Evolutionary conservation across 2,329 filamentous ascomycete species (phyloP), one percentile per base, ranked within the genome.

Genomic region (Diaporthe helianthi): DNA sequence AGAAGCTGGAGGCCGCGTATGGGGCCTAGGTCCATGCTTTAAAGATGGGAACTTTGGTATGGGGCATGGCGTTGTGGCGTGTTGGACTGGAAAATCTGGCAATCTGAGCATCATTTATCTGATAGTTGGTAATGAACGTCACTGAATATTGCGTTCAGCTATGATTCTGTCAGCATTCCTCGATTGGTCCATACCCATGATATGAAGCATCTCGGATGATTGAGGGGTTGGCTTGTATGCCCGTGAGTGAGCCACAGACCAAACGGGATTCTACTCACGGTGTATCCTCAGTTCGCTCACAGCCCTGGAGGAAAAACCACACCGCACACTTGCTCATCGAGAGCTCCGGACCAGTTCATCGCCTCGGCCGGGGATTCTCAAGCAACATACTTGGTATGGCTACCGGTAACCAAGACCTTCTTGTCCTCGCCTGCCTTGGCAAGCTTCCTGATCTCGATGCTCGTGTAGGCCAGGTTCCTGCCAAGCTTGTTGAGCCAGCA

Each of bases 401-500:
- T 72, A 10, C 71, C 72, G 17, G 72, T 73, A 17, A 71, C 60
- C 46, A 73, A 19, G 17, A 73, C 69, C 52, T 65, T 68, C 54
- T 55, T 69, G 24, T 67, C 68, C 41, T 47, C 68, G 4, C 65
- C 64, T 12, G 71, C 67, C 29, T 63, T 53, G 12, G 36, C 83
- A 6, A 90, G 79, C 80, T 89, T 92, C 72, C 81, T 86, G 65
- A 93, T 92, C 73, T 85, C 84, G 47, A 91, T 83, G 10, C 83
- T 87, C 4, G 91, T 92, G 76, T 92, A 93, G 0, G 88, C 91
- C 76, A 94, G 76, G 47, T 85, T 89, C 9, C 87, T 85, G 0
- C 92, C 92, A 2, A 92, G 88, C 73, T 88, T 90, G 72, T 90
- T 87, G 7, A 89, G 88, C 70, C 80, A 84, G 24, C 89, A 87